Evolutionary conservation across 2,329 filamentous ascomycete genomes (phyloP), one percentile per base, ranked within the genome.

Genomic region (Colletotrichum lini): DNA sequence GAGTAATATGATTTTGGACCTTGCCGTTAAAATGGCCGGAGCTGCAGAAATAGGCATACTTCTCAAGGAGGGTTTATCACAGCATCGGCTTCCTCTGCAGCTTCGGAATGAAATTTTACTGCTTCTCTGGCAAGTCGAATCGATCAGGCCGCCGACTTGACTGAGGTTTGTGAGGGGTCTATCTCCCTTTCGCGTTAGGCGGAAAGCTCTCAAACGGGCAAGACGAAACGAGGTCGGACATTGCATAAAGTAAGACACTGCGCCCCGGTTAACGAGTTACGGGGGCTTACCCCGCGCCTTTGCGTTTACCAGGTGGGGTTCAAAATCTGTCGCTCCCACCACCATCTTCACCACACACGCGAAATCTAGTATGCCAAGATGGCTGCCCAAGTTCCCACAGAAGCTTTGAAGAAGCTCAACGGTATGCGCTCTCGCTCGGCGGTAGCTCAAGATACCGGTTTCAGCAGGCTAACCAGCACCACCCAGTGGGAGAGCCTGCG

Each of bases 381-480:
- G 82, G 83, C 82, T 77, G 82, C 82, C 70, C 80, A 84, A 80
- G 78, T 78, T 71, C 82, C 82, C 75, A 79, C 80, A 54, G 82
- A 84, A 72, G 83, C 82, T 80, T 82, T 84, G 71, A 80, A 84
- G 74, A 81, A 82, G 81, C 83, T 84, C 69, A 82, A 80, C 75
- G 81, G 82, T 84, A 77, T 30, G 76, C 67, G 3, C 58, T 42
- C 30, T 23, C 23, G 13, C 26, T 44, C 52, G 23, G n/a, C n/a
- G 9, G 30, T 42, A 21, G 21, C 13, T 40, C n/a, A 26, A 35
- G 23, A 74, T 61, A 42, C 54, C 42, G 18, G 56, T 12, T 12
- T 13, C 45, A 49, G 49, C 45, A 50, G 21, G 61, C 68, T 73
- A 70, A 70, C 38, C 38, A 56, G 50, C 62, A n/a, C 62, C 72